Base-by-base conservation (phyloP, 306 rosid genomes). In the Cucumis melo region DNA sequence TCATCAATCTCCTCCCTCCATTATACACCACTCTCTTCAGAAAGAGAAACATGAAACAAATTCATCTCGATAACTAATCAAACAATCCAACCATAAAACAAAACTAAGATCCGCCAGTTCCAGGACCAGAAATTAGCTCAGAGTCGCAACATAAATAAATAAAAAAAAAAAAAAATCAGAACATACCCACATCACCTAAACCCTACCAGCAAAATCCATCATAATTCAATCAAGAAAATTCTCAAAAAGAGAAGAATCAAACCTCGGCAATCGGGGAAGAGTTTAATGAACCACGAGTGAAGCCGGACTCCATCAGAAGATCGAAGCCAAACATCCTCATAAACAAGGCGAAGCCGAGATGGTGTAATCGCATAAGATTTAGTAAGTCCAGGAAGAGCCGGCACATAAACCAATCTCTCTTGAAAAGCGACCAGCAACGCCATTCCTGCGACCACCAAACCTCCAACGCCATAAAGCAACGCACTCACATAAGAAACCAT, bases 221-320 rank as follows among this genome's bases (percentile, higher is more conserved):
- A 19, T 51, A 54, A 78, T 27, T 19, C 36, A 38, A 21, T 32
- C 14, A 17, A 9, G 51, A 8, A 65, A 51, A 78, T 55, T 11
- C 7, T 5, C 10, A 44, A 55, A 17, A 78, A 23, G 19, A 24
- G 1, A 36, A 56, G 44, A 16, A 80, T 44, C 56, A 82, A 73
- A 95, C 99, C 99, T 89, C 89, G 86, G 76, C 84, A 85, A n/a
- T 88, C 68, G 36, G 99, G 98, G 80, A 92, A 81, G 89, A 95
- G 97, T 78, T 89, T 95, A 90, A 95, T 90, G 87, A 95, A 95
- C 99, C 99, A 95, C 46, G 98, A 87, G 71, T 95, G 99, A 48
- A 95, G 99, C 21, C 91, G 91, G 59, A 95, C 90, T 51, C 99
- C 99, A 62, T 95, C 99, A 50, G 93, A 83, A 75, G 99, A 91